Evolutionary conservation across 2,329 filamentous ascomycete species (phyloP).

Genomic region (Penicillium sp.): DNA sequence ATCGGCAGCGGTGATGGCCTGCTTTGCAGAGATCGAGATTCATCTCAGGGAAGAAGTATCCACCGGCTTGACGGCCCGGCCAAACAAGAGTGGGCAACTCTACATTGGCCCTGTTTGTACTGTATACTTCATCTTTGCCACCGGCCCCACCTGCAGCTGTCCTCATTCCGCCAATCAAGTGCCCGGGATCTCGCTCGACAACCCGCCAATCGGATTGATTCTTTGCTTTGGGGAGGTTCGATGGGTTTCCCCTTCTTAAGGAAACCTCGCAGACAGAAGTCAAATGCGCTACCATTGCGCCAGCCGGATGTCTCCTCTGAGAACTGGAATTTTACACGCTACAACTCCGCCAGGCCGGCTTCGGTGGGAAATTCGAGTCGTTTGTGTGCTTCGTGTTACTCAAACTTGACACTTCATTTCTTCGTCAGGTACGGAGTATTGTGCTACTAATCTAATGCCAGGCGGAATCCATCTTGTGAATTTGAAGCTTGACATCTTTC

Average conservation of each 20-base stretch:
- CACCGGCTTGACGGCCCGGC: background rate
- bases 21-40: background rate
- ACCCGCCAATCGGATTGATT: background rate
- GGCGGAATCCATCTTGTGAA: conserved; percentile 8
- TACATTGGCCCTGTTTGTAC: background rate
- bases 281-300: too few species aligned
- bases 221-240: background rate
- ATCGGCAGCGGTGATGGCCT: background rate
- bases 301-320: too few species aligned
- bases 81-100: background rate
- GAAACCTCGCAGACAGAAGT: too few species aligned
- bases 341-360: too few species aligned
- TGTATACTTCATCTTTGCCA: background rate
- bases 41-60: background rate
- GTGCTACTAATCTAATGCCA: conserved; percentile 6
- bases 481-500: conserved; percentile 10
- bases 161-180: background rate
- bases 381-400: too few species aligned
- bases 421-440: too few species aligned
- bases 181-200: background rate
- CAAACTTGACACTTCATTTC: too few species aligned
- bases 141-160: background rate
- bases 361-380: too few species aligned
- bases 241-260: background rate
- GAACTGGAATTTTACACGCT: too few species aligned